A percentile compares a stretch with the other conserved stretches of the same genome.
These are phyloP conservation scores for Trifolium fragiferum DNA, from an alignment of 306 rosid species.

Conservation along the genomic window DNA sequence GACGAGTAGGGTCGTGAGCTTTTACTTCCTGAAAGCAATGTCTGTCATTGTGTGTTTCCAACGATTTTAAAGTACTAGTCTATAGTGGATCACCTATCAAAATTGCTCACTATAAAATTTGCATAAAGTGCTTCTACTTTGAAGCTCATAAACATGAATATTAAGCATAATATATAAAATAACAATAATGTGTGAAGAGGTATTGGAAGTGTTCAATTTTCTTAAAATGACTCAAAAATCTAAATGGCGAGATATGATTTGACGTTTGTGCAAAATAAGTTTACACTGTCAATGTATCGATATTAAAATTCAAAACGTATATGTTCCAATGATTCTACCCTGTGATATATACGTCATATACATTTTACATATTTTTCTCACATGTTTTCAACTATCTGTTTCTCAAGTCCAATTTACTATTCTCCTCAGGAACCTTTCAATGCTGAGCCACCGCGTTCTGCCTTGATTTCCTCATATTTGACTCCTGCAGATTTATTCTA, in stretches of 20 bases:
- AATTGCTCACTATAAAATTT: too few relatives aligned
- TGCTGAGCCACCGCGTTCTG: slow-evolving; percentile 84
- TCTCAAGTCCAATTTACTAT: background rate
- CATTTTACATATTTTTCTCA: background rate
- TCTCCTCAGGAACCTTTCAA: slow-evolving; percentile 74
- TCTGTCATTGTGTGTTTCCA: too few relatives aligned
- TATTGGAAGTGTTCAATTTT: background rate
- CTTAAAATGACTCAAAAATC: too few relatives aligned
- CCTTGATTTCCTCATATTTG: slow-evolving; percentile 63
- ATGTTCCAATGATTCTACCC: background rate
- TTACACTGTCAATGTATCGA: background rate
- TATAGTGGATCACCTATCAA: too few relatives aligned
- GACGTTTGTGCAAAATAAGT: background rate
- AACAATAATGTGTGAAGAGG: background rate
- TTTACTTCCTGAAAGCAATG: too few relatives aligned
- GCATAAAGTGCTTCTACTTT: background rate
- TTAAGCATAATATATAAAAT: background rate
- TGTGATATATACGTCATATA: background rate
- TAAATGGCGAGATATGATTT: background rate
- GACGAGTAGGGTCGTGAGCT: too few relatives aligned
- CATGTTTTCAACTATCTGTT: background rate
- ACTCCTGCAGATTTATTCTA: slow-evolving; percentile 84
- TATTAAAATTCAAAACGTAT: background rate
- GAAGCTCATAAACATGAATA: background rate
- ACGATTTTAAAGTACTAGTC: too few relatives aligned